Evolutionary conservation across 176 grass and related monocot species (phyloP), one percentile per base, ranked within the genome.

Genomic region (Musa beccarii): DNA sequence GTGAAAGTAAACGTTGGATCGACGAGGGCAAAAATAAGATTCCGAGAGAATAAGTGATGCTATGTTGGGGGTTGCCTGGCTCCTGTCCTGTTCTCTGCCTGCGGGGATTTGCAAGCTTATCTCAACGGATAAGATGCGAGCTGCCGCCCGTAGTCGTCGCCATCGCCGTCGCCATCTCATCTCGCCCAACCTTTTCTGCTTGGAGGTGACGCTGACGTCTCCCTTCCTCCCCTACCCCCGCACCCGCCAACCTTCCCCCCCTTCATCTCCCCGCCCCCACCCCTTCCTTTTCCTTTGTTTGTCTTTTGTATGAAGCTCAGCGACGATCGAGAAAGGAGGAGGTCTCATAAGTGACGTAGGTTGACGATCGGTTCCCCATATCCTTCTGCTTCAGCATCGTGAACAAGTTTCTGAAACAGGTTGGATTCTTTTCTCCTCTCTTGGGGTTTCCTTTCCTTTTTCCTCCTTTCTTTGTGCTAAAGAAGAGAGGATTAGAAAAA

Each of bases 371-470:
- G 49, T 70, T 70, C 68, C 49, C 68, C 43, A 10, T 70, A n/a
- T 69, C 67, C 67, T 69, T 69, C 17, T 69, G 51, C 29, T 69
- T 69, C 67, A 69, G 67, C 49, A 69, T 69, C 49, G 68, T 49
- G 7, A 49, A 52, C 17, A 34, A 51, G 25, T 49, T 70, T 34
- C 19, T 70, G 34, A 70, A 22, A 13, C 68, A 70, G 68, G 68
- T 70, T 9, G 15, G 16, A 19, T 70, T 43, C 34, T 43, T 43
- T 43, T 43, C 34, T 43, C 34, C 34, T 43, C 34, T 43, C 34
- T 43, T 43, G 34, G 34, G 34, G 34, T 43, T n/a, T 1, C 49
- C 49, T 21, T 10, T 11, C 19, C 49, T 0, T 70, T 8, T 51
- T 19, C 51, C 9, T 9, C 9, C 14, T 6, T 14, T 66, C 63